Percentiles rank a stretch among this genome's conserved stretches.
Conservation (phyloP, 805 yeast genomes). For the Lipomyces yamadae region DNA sequence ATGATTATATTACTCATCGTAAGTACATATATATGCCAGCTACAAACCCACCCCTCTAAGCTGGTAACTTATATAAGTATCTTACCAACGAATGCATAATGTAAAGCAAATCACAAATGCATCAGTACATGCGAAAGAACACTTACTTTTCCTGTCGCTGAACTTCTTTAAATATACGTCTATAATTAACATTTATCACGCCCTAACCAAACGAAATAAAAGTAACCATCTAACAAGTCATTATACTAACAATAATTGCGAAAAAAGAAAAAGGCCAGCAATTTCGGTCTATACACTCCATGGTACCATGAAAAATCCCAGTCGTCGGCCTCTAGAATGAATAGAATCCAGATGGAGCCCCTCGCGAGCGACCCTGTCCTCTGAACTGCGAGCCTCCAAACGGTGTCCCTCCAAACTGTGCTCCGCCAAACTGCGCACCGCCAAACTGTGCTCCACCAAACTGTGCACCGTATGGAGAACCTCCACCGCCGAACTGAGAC, state of each 20-base stretch:
- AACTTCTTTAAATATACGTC: background rate
- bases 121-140: background rate
- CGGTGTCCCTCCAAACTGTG: slow-evolving; percentile 1
- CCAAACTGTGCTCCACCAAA: slow-evolving; percentile 21
- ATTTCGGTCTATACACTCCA: background rate
- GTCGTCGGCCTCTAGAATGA: slow-evolving; percentile 10
- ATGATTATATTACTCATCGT: no score
- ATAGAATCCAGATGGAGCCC: slow-evolving; percentile 32
- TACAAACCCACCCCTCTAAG: background rate
- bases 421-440: slow-evolving; percentile 34
- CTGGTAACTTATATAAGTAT: background rate
- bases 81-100: background rate
- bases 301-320: background rate
- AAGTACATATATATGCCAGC: background rate
- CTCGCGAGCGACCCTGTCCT: slow-evolving; percentile 28
- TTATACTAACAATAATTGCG: background rate
- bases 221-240: background rate
- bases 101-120: background rate
- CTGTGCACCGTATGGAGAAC: slow-evolving; percentile 26
- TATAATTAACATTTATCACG: background rate
- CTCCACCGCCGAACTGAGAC: slow-evolving; percentile 38
- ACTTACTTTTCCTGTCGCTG: background rate
- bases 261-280: background rate
- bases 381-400: slow-evolving; percentile 35
- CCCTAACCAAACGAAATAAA: slow-evolving; percentile 2